These are phyloP conservation scores for Aegilops sharonensis DNA, from an alignment of 176 grass and related monocot genomes.

Conservation along the genomic window DNA sequence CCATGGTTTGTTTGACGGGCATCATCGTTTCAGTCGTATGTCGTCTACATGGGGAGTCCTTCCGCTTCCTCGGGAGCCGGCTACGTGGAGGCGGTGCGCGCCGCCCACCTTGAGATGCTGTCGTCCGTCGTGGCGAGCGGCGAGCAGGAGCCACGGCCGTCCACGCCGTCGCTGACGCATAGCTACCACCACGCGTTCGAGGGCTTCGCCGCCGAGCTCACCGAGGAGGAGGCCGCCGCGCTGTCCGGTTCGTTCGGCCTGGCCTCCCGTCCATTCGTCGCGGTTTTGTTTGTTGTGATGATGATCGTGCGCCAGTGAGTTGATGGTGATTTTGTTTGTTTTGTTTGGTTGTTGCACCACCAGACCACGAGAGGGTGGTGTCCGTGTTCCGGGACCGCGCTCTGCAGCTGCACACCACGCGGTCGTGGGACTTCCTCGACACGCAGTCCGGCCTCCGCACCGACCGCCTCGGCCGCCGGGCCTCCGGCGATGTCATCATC, in stretches of 20 bases:
- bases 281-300: neutral
- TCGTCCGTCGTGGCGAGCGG: slow-evolving; percentile 67
- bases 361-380: slow-evolving; percentile 68
- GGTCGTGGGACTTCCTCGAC: slow-evolving; percentile 93
- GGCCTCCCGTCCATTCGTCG: neutral
- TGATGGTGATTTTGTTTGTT: neutral
- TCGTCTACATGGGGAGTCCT: slow-evolving; percentile 77
- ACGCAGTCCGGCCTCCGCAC: slow-evolving; percentile 65
- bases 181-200: slow-evolving; percentile 92
- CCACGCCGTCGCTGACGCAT: slow-evolving; percentile 43
- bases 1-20: neutral
- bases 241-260: slow-evolving; percentile 62
- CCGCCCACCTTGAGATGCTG: slow-evolving; percentile 72
- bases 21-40: slow-evolving; percentile 63
- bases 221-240: slow-evolving; percentile 70
- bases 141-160: slow-evolving; percentile 48
- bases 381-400: slow-evolving; percentile 77
- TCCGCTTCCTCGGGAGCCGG: neutral
- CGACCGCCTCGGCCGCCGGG: slow-evolving; percentile 54
- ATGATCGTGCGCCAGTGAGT: neutral
- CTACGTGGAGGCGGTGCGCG: slow-evolving; percentile 41
- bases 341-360: neutral
- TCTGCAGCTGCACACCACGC: slow-evolving; percentile 92
- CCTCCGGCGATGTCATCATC: slow-evolving; percentile 76
- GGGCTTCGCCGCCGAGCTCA: slow-evolving; percentile 80